phyloP scores from a whole-genome alignment of 805 yeast genomes.

The Lipomyces oligophaga region DNA sequence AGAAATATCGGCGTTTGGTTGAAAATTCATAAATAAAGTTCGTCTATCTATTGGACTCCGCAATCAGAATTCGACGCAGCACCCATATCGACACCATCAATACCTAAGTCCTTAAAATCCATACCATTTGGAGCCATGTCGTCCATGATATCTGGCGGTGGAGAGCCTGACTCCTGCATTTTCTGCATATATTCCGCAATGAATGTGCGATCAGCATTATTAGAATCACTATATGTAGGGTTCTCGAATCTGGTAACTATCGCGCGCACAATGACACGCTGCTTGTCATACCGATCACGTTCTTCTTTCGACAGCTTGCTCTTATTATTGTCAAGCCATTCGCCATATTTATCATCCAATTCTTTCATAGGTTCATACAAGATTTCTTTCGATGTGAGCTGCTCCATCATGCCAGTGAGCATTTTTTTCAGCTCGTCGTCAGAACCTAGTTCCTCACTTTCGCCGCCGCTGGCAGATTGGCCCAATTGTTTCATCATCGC shows the following conservation, averaged over 20 bases:
- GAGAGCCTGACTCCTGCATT: constrained; percentile 68
- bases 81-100: no score
- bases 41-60: constrained; percentile 1
- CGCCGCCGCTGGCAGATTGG: constrained; percentile 37
- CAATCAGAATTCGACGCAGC: background rate
- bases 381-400: constrained; percentile 78
- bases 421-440: constrained; percentile 55
- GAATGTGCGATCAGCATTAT: constrained; percentile 44
- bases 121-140: constrained; percentile 40
- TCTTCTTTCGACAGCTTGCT: constrained; percentile 47
- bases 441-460: constrained; percentile 42
- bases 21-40: no score
- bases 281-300: constrained; percentile 53
- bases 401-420: constrained; percentile 69
- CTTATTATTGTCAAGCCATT: constrained; percentile 58
- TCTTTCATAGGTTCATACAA: constrained; percentile 86
- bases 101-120: constrained; percentile 1
- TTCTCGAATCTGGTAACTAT: constrained; percentile 67
- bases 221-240: constrained; percentile 54
- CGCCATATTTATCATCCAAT: constrained; percentile 65
- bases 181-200: constrained; percentile 58
- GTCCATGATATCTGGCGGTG: constrained; percentile 71
- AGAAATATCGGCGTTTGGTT: background rate
- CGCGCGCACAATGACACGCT: constrained; percentile 55
- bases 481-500: constrained; percentile 63